A percentile compares a stretch with the other conserved stretches of the same genome.
These are phyloP conservation scores for Nannizzia gypsea DNA, from an alignment of 2,329 filamentous ascomycete species.

Conservation along the genomic window DNA sequence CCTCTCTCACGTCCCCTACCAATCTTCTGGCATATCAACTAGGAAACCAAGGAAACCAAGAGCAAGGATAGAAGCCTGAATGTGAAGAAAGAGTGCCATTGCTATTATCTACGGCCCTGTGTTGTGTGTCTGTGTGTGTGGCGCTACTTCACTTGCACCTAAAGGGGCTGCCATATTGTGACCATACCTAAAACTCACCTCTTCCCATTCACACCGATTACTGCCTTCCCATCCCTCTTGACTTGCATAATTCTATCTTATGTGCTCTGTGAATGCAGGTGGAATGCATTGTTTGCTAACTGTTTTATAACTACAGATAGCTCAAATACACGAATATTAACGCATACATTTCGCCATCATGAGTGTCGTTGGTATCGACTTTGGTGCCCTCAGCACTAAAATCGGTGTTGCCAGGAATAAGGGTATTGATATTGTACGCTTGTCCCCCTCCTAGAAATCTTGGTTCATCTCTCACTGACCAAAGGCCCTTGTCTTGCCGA, in stretches of 20 bases:
- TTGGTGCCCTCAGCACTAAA: constrained; percentile 93
- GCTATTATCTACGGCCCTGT: neutral
- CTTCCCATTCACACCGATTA: neutral
- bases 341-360: constrained; percentile 31
- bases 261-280: neutral
- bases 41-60: neutral
- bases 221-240: neutral
- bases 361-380: constrained; percentile 70
- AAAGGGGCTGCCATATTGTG: neutral
- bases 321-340: neutral
- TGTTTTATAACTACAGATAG: neutral
- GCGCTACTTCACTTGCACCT: neutral
- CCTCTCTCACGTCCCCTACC: neutral
- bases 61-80: neutral
- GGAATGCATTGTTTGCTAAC: neutral
- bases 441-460: constrained; percentile 11
- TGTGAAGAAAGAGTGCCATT: neutral
- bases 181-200: neutral
- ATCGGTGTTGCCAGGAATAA: constrained; percentile 96
- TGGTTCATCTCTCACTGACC: constrained; percentile 15
- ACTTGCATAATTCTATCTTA: neutral
- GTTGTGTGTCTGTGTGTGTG: neutral
- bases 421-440: constrained; percentile 94
- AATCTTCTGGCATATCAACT: too few relatives aligned
- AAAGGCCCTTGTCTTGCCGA: constrained; percentile 11